Evolutionary conservation across 1,284 basidiomycete species (phyloP).

Genomic region (Apiotrichum laibachii): DNA sequence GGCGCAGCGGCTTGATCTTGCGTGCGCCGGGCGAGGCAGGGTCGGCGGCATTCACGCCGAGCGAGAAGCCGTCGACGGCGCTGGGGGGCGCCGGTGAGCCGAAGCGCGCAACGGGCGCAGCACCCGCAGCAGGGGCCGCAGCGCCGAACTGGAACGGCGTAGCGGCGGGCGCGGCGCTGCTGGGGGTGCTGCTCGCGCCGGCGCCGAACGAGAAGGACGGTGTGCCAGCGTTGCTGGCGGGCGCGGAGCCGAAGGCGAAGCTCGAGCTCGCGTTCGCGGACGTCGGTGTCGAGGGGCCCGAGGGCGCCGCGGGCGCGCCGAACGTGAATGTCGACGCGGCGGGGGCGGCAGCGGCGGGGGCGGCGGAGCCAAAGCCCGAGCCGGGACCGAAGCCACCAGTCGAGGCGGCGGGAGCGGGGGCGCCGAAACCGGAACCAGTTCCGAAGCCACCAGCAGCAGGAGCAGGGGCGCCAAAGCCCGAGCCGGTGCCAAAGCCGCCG

Average conservation of each 20-base stretch:
- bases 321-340: slow-evolving; percentile 23
- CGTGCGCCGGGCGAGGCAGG: slow-evolving; percentile 31
- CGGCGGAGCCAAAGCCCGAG: neutral
- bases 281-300: slow-evolving; percentile 8
- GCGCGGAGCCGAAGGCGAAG: slow-evolving; percentile 26
- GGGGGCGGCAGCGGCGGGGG: neutral
- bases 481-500: neutral
- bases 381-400: neutral
- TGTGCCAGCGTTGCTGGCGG: neutral
- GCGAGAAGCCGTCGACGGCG: slow-evolving; percentile 21
- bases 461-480: too few relatives aligned
- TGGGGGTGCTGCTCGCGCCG: neutral
- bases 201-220: slow-evolving; percentile 22
- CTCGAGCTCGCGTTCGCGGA: slow-evolving; percentile 7
- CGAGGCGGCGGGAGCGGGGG: neutral
- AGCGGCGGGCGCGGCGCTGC: slow-evolving; percentile 5
- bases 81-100: slow-evolving; percentile 28
- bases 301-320: slow-evolving; percentile 8
- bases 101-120: slow-evolving; percentile 12
- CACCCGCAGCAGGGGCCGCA: neutral
- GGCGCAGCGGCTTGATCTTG: slow-evolving; percentile 35
- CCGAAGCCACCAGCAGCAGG: neutral
- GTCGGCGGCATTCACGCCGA: slow-evolving; percentile 19
- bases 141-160: slow-evolving; percentile 17
- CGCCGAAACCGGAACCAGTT: slow-evolving; percentile 1